Percentiles rank a stretch among this genome's conserved stretches.
Evolutionary conservation across 495 filamentous ascomycete genomes (phyloP).

Genomic region (Penicillium turbatum): DNA sequence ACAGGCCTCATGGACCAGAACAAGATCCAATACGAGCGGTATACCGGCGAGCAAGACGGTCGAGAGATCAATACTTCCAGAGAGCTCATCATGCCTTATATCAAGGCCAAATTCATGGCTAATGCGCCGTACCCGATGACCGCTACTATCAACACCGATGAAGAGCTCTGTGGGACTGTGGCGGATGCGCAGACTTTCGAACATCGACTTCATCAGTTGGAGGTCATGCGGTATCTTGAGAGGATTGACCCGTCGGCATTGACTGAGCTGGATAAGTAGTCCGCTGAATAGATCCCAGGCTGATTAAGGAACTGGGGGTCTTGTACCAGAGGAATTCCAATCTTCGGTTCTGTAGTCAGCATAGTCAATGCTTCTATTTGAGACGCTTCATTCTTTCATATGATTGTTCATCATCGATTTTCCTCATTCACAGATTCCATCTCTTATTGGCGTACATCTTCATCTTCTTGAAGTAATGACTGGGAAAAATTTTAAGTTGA

Average conservation of each 20-base stretch:
- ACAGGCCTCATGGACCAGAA: neutral
- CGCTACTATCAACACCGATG: neutral
- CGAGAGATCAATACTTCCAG: neutral
- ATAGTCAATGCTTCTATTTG: neutral
- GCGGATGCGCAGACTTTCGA: conserved; percentile 4
- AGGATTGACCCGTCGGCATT: neutral
- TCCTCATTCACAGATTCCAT: too few species aligned
- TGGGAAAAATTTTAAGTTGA: neutral
- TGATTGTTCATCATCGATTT: too few species aligned
- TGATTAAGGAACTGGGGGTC: too few species aligned
- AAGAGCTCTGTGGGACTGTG: neutral
- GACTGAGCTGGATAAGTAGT: neutral
- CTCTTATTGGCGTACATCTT: too few species aligned
- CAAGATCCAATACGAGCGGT: neutral
- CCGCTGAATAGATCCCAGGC: neutral
- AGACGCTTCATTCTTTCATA: too few species aligned
- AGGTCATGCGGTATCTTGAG: conserved; percentile 2
- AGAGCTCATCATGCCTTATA: neutral
- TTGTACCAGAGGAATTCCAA: neutral
- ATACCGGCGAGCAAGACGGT: neutral
- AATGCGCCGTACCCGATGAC: neutral
- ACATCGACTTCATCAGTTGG: conserved; percentile 7
- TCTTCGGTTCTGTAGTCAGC: neutral
- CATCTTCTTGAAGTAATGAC: neutral
- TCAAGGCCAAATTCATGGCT: neutral